Base-by-base conservation (phyloP, 257 asterid genomes). In the Solanum neorickii region DNA sequence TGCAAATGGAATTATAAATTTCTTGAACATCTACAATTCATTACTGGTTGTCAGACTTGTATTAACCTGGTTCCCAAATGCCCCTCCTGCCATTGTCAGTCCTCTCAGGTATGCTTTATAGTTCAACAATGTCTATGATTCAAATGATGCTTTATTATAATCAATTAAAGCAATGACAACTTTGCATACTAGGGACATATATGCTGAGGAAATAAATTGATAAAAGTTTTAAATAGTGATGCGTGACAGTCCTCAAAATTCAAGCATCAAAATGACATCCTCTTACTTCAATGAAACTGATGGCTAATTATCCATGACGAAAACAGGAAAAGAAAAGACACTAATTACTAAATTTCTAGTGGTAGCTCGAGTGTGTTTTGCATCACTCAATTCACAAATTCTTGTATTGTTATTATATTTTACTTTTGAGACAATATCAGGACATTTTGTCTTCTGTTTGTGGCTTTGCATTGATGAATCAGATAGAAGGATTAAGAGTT, bases 61-160 rank as follows among this genome's bases (percentile, higher is more conserved):
- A 86, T 91, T 96, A 66, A 94, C 98, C 65, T 96, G 98, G 99
- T 96, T 96, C 89, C 99, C 99, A 8, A 95, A 89, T 87, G 96
- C 97, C 69, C 99, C 99, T 88, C 94, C 95, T 20, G 98, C 93
- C 29, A 77, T 96, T 83, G 98, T 96, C 87, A 91, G 93, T 73
- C 98, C 98, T 49, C 94, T 94, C 88, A 95, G 98, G 98, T 96
- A 87, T 69, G 87, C n/a, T 68, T 85, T 37, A 60, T 39, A 42
- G 77, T 78, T 49, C 44, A 82, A 49, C 37, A 10, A 49, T 82
- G 2, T 82, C 62, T 82, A 11, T 29, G 18, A 29, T 49, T 49
- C 18, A 29, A 82, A 29, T 82, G 69, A 49, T 49, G 31, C 85
- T 49, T 14, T 78, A 46, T 25, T 78, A 27, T 80, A 82, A 27